Evolutionary conservation across 2,329 filamentous ascomycete species (phyloP), one percentile per base, ranked within the genome.

Genomic region (Penicillium sp.): DNA sequence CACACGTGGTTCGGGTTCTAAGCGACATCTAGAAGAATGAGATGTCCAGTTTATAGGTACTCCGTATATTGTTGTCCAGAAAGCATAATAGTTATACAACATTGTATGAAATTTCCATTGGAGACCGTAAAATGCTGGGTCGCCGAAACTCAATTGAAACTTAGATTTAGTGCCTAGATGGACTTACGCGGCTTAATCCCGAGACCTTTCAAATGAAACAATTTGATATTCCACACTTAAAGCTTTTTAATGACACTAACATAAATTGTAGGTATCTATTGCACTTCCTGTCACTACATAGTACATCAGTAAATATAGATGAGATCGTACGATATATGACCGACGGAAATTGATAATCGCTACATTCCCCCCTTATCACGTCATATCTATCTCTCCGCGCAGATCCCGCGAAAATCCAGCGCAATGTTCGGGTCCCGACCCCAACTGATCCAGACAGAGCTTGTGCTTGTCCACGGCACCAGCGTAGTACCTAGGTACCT

Each of bases 321-420:
- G 13, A 26, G 26, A 5, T n/a, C 13, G 14, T 26, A n/a, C n/a
- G 24, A 22, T 18, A 29, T 37, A 38, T 61, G 58, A 62, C 49
- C 26, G 42, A 39, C 14, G 24, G 18, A 16, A 47, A 54, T 59
- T 56, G 46, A 47, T 50, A 59, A 61, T 50, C 2, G 10, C 7
- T n/a, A 14, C 35, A 38, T 38, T 26, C 55, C 51, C 53, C 48
- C 48, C 57, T 55, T 58, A 53, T 57, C 50, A 37, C 48, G 18
- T 55, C 44, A 42, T 8, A 26, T 26, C 14, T 26, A 8, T 11
- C 39, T 24, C 51, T 43, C 48, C 45, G 26, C 31, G 54, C 26
- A 26, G 43, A 47, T 53, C 53, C 29, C 43, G n/a, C 24, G 20
- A 42, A 24, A 50, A 40, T 20, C 38, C 29, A 34, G 29, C 10